Base-by-base conservation (phyloP, 2,329 filamentous ascomycete species). In the Scedosporium minutisporum region DNA sequence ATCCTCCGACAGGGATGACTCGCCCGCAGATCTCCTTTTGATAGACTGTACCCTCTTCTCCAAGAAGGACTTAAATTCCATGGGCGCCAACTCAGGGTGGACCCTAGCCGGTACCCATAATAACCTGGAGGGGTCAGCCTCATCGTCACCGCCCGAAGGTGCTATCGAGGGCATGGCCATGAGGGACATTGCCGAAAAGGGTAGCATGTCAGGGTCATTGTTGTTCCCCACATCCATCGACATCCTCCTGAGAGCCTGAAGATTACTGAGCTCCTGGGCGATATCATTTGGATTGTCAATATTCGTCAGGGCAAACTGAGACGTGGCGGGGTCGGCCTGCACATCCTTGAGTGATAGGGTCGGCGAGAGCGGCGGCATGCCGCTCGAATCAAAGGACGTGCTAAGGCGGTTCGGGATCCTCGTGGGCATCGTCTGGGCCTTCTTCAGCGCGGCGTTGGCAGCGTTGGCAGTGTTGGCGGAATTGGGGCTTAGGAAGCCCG, bases 41-140 rank as follows among this genome's bases (percentile, higher is more conserved):
- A 97, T 96, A 42, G 90, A 88, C 68, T 96, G 90, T 12, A 97
- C 91, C 70, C 93, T 87, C 65, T 93, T 96, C 70, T 99, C 93
- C 2, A 99, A 83, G 68, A 97, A 99, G 1, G 89, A 93, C 75
- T 96, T 97, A 80, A 97, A 99, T 68, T 97, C 95, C 71, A 90
- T 92, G 1, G 95, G 95, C 2, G 95, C 95, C 58, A 99, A 80
- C 74, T 99, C 95, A 0, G 95, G 95, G 69, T 99, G 95, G 29
- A 99, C 83, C 64, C 92, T 86, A 25, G 95, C 95, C 4, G 95
- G 95, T 5, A 99, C 95, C 95, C 95, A 99, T 67, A 97, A 90
- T 64, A 97, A 77, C 65, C 92, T 85, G 2, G 93, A 92, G 6
- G 91, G 86, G 71, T 97, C 93, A 68, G 92, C 89, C 72, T 96